phyloP scores from a whole-genome alignment of 1,139 yeast genomes.

The Suhomyces guaymorum region DNA sequence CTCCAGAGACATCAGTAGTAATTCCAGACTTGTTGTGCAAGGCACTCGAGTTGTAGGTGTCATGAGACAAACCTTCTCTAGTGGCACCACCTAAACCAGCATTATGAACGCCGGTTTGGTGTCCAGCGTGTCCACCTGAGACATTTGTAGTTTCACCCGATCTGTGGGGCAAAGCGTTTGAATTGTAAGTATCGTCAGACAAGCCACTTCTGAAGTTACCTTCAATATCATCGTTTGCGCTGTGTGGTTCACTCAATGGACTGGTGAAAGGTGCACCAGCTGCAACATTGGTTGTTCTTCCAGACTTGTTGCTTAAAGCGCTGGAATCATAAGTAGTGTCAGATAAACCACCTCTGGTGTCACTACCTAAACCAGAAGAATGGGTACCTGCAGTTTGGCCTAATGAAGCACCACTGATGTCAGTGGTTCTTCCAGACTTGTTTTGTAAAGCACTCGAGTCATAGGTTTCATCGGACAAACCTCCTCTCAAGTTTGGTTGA shows the following conservation, averaged over 20 bases:
- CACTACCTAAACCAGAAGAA: too few relatives aligned
- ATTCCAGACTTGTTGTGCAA: conserved; percentile 1
- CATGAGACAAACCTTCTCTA: conserved; percentile 2
- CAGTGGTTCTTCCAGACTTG: conserved; percentile 2
- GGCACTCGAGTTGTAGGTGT: conserved; percentile 1
- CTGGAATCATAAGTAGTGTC: conserved; percentile 1
- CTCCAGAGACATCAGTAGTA: conserved; percentile 3
- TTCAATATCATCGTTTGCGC: neutral
- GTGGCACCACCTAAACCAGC: neutral
- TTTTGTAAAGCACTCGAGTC: conserved; percentile 3
- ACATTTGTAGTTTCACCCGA: conserved; percentile 1
- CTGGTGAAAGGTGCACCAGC: conserved; percentile 1
- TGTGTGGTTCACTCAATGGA: neutral
- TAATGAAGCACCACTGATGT: conserved; percentile 1
- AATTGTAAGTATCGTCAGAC: conserved; percentile 2
- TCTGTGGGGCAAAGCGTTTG: conserved; percentile 1
- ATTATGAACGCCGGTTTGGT: neutral
- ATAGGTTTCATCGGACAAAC: conserved; percentile 2
- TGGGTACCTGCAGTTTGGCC: too few relatives aligned
- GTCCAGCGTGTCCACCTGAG: neutral
- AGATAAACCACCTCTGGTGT: conserved; percentile 4
- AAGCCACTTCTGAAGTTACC: conserved; percentile 7
- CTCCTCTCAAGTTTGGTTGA: too few relatives aligned
- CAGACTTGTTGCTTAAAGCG: conserved; percentile 1
- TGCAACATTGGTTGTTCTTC: conserved; percentile 2